phyloP scores from a whole-genome alignment of 768 basidiomycete genomes.

The Asterophora parasitica region DNA sequence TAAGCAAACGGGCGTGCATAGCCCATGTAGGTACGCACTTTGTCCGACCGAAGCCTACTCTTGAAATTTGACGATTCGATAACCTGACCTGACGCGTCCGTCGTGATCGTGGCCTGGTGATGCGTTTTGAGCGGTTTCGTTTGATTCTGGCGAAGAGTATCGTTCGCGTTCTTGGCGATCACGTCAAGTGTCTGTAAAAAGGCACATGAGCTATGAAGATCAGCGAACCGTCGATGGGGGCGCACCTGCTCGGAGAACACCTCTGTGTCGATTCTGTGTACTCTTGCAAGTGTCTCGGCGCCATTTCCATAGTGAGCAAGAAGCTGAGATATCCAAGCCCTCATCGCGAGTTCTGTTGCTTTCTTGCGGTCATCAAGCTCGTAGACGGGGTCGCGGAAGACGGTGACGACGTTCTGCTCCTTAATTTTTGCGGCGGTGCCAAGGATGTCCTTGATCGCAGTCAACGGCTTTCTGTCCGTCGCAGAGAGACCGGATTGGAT shows the following conservation, averaged over 20 bases:
- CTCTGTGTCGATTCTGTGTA: constrained; percentile 39
- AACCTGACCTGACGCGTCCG: constrained; percentile 21
- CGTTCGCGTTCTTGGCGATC: constrained; percentile 41
- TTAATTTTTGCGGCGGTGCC: constrained; percentile 33
- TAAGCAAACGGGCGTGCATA: not conserved
- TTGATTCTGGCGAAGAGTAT: constrained; percentile 42
- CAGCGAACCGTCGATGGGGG: not conserved
- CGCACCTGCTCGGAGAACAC: constrained; percentile 32
- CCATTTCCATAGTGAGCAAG: constrained; percentile 38
- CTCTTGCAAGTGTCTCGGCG: constrained; percentile 36
- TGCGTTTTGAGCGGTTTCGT: constrained; percentile 39
- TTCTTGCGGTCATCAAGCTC: constrained; percentile 27
- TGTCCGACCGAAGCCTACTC: constrained; percentile 25
- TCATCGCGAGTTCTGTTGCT: constrained; percentile 32
- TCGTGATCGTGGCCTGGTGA: constrained; percentile 34
- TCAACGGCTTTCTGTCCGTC: constrained; percentile 34
- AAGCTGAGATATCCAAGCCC: constrained; percentile 50
- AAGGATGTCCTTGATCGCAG: constrained; percentile 36
- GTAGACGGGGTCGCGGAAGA: constrained; percentile 35
- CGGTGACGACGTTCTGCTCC: constrained; percentile 29
- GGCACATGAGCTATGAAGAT: not conserved
- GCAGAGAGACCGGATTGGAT: constrained; percentile 49
- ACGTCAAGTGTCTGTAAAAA: constrained; percentile 30
- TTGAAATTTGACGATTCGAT: constrained; percentile 35
- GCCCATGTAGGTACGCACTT: constrained; percentile 29